These are phyloP conservation scores for Scheffersomyces titani DNA, from an alignment of 1,139 yeast genomes.

Conservation along the genomic window DNA sequence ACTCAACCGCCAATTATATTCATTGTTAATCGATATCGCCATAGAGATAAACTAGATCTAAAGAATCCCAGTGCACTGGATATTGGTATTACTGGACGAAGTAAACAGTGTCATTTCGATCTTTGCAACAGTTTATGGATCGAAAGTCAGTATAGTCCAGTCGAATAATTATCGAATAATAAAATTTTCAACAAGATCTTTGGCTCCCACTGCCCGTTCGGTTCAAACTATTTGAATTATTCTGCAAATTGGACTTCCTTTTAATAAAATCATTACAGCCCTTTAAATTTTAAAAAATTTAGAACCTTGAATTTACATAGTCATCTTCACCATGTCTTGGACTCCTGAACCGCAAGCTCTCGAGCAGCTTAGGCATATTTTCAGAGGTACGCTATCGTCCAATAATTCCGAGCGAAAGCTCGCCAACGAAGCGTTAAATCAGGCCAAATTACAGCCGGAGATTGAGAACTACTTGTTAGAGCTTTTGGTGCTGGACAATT, in stretches of 20 bases:
- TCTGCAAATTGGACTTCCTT: no score
- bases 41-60: not conserved
- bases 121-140: not conserved
- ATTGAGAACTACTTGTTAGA: slow-evolving; percentile 76
- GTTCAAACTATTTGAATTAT: not conserved
- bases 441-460: slow-evolving; percentile 71
- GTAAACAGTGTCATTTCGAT: not conserved
- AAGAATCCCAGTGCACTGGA: not conserved
- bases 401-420: slow-evolving; percentile 56
- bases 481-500: slow-evolving; percentile 58
- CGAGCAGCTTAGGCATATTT: slow-evolving; percentile 61
- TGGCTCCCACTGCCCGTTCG: not conserved
- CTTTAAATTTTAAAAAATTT: not conserved
- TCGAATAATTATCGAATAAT: not conserved
- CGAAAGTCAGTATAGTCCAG: not conserved
- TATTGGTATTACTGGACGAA: not conserved
- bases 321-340: slow-evolving; percentile 39
- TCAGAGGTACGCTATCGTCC: slow-evolving; percentile 67
- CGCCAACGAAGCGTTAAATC: slow-evolving; percentile 64
- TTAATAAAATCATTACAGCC: not conserved
- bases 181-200: no score
- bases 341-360: slow-evolving; percentile 62
- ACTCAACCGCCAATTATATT: not conserved
- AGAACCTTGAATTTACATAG: not conserved
- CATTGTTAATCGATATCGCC: not conserved